These are phyloP conservation scores for Thalassiosira profunda DNA, from an alignment of 108 stramenopile genomes.

Conservation along the genomic window DNA sequence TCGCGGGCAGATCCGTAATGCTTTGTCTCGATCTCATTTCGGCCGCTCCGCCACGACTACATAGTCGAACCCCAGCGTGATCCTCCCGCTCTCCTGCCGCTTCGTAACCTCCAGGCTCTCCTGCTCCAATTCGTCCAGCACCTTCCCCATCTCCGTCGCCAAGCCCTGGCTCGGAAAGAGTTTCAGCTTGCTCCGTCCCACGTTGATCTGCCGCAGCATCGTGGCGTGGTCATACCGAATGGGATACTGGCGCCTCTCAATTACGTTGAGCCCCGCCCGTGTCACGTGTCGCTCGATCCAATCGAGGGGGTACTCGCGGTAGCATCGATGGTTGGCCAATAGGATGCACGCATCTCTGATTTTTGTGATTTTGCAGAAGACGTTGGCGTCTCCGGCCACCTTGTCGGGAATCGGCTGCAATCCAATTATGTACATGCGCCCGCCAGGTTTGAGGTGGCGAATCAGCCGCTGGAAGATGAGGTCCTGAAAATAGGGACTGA, in stretches of 20 bases:
- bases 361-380: constrained; percentile 89
- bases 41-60: constrained; percentile 84
- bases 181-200: constrained; percentile 84
- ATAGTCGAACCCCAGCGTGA: constrained; percentile 94
- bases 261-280: constrained; percentile 51
- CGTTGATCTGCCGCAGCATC: constrained; percentile 92
- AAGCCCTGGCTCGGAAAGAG: constrained; percentile 67
- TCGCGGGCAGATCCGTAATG: too few species aligned
- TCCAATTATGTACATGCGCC: constrained; percentile 92
- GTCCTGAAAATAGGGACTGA: constrained; percentile 95
- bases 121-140: constrained; percentile 70
- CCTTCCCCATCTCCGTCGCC: constrained; percentile 65
- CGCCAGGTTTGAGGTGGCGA: constrained; percentile 85
- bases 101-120: constrained; percentile 62
- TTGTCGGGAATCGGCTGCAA: constrained; percentile 93
- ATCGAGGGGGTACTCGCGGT: constrained; percentile 95
- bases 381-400: constrained; percentile 62
- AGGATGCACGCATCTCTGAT: constrained; percentile 95
- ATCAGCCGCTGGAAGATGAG: constrained; percentile 82
- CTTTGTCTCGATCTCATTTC: too few species aligned
- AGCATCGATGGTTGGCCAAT: constrained; percentile 93
- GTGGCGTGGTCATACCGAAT: constrained; percentile 88
- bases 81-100: constrained; percentile 41
- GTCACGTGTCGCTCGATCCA: constrained; percentile 92
- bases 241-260: constrained; percentile 74